phyloP scores from a whole-genome alignment of 495 filamentous ascomycete genomes.

The Hypoxylon crocopeplum region DNA sequence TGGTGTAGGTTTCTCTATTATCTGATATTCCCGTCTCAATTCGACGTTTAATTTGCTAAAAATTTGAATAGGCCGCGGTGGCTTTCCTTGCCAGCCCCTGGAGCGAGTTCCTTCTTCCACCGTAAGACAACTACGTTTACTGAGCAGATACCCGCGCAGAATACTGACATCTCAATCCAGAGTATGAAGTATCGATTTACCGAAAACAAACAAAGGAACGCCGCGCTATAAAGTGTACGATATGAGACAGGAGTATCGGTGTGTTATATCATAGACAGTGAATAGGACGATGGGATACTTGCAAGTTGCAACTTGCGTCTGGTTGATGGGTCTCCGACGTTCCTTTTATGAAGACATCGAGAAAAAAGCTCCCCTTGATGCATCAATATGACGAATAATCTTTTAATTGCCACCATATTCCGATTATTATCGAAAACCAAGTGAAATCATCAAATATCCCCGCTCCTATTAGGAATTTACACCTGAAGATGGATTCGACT shows the following conservation, averaged over 20 bases:
- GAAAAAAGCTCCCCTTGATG: conserved; percentile 14
- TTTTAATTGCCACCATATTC: no score
- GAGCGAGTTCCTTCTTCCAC: conserved; percentile 75
- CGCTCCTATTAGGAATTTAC: no score
- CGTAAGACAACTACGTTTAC: conserved; percentile 60
- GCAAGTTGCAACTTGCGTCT: conserved; percentile 1
- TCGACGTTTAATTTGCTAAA: no score
- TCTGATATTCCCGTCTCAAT: no score
- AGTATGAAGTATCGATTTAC: conserved; percentile 5
- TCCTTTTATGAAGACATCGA: conserved; percentile 15
- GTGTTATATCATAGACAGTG: conserved; percentile 1
- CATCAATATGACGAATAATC: conserved; percentile 19
- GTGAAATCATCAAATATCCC: no score
- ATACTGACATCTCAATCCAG: conserved; percentile 9
- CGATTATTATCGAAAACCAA: no score
- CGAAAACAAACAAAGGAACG: background rate
- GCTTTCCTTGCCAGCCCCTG: conserved; percentile 77
- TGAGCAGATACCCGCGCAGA: no score
- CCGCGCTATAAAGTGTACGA: conserved; percentile 17
- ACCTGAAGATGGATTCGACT: no score
- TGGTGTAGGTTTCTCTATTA: conserved; percentile 61
- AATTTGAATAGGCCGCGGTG: conserved; percentile 65
- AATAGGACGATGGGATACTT: conserved; percentile 8
- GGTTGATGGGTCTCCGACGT: background rate
- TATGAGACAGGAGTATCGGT: conserved; percentile 6